Evolutionary conservation across 2,329 filamentous ascomycete species (phyloP).

Genomic region (Penicillium occitanis): DNA sequence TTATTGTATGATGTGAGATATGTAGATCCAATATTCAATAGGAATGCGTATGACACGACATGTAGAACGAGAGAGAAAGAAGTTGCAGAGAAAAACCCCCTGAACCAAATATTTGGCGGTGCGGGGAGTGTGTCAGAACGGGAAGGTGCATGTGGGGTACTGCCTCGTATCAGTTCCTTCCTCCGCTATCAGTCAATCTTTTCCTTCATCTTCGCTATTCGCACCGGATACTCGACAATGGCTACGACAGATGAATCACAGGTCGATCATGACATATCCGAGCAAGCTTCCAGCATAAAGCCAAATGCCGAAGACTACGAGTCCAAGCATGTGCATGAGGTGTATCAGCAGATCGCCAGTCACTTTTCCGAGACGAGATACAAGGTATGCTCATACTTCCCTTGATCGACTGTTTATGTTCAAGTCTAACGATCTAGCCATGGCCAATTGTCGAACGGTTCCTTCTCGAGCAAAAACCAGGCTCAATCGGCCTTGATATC

Average conservation of each 20-base stretch:
- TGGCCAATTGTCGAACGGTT: slow-evolving; percentile 91
- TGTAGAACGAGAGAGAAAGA: background rate
- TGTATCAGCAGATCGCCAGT: slow-evolving; percentile 66
- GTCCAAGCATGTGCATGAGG: slow-evolving; percentile 79
- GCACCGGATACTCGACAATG: background rate
- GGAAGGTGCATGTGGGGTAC: slow-evolving; percentile 5
- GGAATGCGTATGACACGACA: background rate
- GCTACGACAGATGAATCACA: background rate
- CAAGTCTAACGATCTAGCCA: slow-evolving; percentile 52
- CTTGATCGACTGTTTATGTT: slow-evolving; percentile 6
- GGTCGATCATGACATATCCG: background rate
- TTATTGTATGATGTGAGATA: background rate
- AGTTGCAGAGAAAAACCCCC: background rate
- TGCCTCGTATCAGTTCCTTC: background rate
- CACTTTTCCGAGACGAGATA: slow-evolving; percentile 57
- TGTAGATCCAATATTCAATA: no score
- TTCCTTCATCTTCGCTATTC: background rate
- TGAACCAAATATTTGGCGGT: slow-evolving; percentile 5
- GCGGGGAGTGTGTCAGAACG: background rate
- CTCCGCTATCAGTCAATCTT: background rate
- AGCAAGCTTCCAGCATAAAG: background rate
- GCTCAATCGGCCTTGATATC: slow-evolving; percentile 81
- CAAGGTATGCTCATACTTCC: slow-evolving; percentile 53
- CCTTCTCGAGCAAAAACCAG: slow-evolving; percentile 63
- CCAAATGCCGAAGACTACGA: slow-evolving; percentile 61